Base-by-base conservation (phyloP, 2,329 filamentous ascomycete species). In the Curvularia sp. region DNA sequence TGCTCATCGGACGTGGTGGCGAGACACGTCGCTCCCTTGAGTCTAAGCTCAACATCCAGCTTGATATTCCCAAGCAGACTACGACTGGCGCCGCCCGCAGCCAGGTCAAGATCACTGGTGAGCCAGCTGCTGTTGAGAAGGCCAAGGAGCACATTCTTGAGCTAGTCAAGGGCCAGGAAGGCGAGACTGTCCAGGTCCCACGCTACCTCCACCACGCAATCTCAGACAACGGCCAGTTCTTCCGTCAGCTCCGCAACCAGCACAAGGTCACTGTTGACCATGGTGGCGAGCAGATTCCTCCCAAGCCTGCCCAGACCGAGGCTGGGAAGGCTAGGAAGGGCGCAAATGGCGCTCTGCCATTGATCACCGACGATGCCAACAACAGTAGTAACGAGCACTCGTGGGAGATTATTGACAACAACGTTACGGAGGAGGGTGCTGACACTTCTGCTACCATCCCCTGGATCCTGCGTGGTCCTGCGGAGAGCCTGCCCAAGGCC, bases 221-320 rank as follows among this genome's bases (percentile, higher is more conserved):
- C 66, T 86, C 91, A 52, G 94, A 97, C 75, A 93, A 94, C 64
- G 95, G 94, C 1, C 89, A 93, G 68, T 91, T 98, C 81, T 97
- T 98, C 90, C 91, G 94, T 65, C 90, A 88, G 70, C 87, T 99
- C 42, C 88, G 90, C 64, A 93, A 88, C 77, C 91, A 97, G 72
- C 85, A 91, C 78, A 89, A 91, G 67, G 92, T 99, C 65, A 95
- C 90, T 0, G 90, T 99, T 53, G 93, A 98, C 77, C 95, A 98
- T 75, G 91, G 88, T 55, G 93, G 93, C 44, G 88, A 95, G 60
- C 81, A 89, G 56, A 82, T 90, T 4, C 95, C 95, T 5, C 76
- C 88, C 39, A 93, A 89, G 79, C 85, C 89, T 79, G 85, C 42
- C 69, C 80, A 57, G 78, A 83, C 57, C 76, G 82, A 72, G 65